A percentile compares a stretch with the other conserved stretches of the same genome.
Conservation (phyloP, 2,329 filamentous ascomycete species). For the Trichothecium roseum region DNA sequence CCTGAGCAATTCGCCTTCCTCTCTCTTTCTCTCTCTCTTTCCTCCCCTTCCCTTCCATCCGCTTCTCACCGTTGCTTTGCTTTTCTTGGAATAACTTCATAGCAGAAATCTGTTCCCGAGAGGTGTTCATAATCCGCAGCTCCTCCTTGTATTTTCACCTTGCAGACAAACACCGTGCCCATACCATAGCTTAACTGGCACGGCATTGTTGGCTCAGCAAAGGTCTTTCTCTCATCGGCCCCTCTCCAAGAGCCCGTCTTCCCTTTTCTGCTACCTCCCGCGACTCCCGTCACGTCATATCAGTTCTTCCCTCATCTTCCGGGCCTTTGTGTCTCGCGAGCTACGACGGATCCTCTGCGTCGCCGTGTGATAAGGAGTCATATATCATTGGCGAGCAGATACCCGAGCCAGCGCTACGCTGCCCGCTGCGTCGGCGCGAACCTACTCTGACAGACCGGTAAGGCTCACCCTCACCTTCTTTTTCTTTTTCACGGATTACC, state of each 20-base stretch:
- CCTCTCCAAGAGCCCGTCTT: not conserved
- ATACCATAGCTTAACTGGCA: not conserved
- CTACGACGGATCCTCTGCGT: no score
- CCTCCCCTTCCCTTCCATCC: constrained; percentile 1
- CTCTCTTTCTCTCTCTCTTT: constrained; percentile 2
- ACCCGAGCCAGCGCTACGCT: no score
- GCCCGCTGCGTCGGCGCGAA: no score
- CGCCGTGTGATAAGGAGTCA: no score
- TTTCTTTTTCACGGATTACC: not conserved
- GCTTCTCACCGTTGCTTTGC: constrained; percentile 1
- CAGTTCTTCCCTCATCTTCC: no score
- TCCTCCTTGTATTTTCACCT: no score
- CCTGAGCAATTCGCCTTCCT: constrained; percentile 2
- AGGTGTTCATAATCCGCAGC: no score
- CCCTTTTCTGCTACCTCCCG: not conserved
- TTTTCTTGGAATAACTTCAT: not conserved
- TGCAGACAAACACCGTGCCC: no score
- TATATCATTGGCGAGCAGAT: not conserved
- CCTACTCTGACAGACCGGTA: no score
- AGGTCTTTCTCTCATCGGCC: not conserved
- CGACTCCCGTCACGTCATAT: constrained; percentile 1
- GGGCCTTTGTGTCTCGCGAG: no score
- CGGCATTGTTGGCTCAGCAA: not conserved
- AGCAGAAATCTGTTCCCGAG: not conserved
- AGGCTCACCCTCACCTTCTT: constrained; percentile 3